Evolutionary conservation across 148 eudicot genomes (phyloP).

Genomic region (Diospyros lotus): DNA sequence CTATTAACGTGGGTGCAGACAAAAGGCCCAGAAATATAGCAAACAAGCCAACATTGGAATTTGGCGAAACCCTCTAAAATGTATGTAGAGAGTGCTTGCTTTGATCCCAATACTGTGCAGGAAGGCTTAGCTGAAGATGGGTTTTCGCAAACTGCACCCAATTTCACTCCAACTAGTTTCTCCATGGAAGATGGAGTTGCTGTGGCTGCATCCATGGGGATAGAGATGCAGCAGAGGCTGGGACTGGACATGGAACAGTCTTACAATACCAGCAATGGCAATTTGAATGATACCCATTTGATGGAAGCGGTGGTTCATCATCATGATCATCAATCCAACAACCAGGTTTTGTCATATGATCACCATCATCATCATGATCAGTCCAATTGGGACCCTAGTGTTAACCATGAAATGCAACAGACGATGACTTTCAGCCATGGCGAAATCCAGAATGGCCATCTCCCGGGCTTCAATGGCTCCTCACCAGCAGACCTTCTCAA

Average conservation of each 20-base stretch:
- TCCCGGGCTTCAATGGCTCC: not conserved
- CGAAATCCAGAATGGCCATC: constrained; percentile 23
- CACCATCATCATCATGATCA: constrained; percentile 12
- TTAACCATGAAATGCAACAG: constrained; percentile 9
- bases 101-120: constrained; percentile 47
- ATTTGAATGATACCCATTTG: constrained; percentile 7
- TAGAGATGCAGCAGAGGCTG: constrained; percentile 25
- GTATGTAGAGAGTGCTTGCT: constrained; percentile 40
- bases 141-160: constrained; percentile 30
- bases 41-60: constrained; percentile 7
- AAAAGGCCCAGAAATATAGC: constrained; percentile 26
- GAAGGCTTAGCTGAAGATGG: constrained; percentile 34
- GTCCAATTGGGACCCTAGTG: constrained; percentile 21
- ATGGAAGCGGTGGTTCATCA: constrained; percentile 19
- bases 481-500: constrained; percentile 46
- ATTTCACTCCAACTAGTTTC: constrained; percentile 17
- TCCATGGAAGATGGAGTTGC: constrained; percentile 27
- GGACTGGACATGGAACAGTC: constrained; percentile 20
- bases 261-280: constrained; percentile 7
- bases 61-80: constrained; percentile 17
- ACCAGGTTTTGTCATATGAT: constrained; percentile 14
- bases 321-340: not conserved
- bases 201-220: constrained; percentile 16
- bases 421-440: constrained; percentile 17
- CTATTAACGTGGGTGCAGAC: not conserved